Conservation (phyloP, 805 yeast genomes). For the Candida sithepensis region DNA sequence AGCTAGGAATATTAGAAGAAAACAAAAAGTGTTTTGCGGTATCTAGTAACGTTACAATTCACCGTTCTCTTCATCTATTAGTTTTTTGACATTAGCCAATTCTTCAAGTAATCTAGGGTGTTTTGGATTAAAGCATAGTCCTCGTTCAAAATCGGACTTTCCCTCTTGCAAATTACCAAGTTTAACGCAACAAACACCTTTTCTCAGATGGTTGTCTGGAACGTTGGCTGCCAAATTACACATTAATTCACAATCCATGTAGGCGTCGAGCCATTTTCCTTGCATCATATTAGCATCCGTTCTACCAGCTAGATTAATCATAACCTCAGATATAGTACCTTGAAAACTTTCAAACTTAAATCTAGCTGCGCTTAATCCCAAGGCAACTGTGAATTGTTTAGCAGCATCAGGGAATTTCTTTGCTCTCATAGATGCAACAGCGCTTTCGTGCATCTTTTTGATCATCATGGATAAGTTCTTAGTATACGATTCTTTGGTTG, state of each 20-base stretch:
- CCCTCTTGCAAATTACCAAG: conserved; percentile 62
- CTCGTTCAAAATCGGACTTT: conserved; percentile 67
- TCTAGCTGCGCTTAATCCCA: conserved; percentile 65
- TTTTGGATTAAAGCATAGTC: conserved; percentile 57
- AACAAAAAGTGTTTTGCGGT: neutral
- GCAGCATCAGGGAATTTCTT: conserved; percentile 56
- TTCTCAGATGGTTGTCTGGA: conserved; percentile 70
- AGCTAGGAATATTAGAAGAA: neutral
- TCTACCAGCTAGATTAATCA: conserved; percentile 63
- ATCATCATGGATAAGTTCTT: conserved; percentile 54
- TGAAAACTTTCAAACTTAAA: conserved; percentile 74
- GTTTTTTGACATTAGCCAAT: conserved; percentile 41
- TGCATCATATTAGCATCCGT: conserved; percentile 63
- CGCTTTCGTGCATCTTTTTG: conserved; percentile 62
- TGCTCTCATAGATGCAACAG: conserved; percentile 52
- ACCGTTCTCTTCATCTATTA: conserved; percentile 57
- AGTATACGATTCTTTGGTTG: conserved; percentile 55
- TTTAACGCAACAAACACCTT: conserved; percentile 60
- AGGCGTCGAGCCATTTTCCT: conserved; percentile 54
- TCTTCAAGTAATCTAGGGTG: conserved; percentile 49
- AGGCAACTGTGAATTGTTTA: conserved; percentile 60
- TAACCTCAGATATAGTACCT: conserved; percentile 64
- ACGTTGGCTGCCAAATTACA: conserved; percentile 53
- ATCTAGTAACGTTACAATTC: conserved; percentile 29
- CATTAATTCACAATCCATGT: conserved; percentile 65